These are phyloP conservation scores for Pleurotus pulmonarius DNA, from an alignment of 768 basidiomycete species.

Conservation along the genomic window DNA sequence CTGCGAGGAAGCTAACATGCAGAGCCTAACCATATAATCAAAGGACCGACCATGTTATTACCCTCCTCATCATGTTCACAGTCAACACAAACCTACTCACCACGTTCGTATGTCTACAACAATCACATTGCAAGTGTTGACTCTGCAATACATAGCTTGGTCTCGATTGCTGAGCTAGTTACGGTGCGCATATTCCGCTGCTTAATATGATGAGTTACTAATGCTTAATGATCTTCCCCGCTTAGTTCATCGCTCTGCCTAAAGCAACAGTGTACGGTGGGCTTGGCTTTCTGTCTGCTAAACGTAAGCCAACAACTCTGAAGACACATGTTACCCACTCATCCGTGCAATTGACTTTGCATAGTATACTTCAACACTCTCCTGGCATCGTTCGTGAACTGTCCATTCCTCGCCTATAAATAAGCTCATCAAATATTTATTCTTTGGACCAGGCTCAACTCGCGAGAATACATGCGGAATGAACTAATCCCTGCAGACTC, in stretches of 20 bases:
- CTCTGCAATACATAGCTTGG: not conserved
- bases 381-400: not conserved
- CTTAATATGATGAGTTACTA: not conserved
- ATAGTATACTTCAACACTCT: slow-evolving; percentile 4
- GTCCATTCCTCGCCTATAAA: not conserved
- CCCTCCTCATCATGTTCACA: slow-evolving; percentile 8
- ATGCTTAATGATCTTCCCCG: not conserved
- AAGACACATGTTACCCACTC: too few species aligned
- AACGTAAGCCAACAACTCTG: not conserved
- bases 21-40: too few species aligned
- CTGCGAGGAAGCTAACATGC: not conserved
- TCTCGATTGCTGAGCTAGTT: not conserved
- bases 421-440: not conserved
- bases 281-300: slow-evolving; percentile 3
- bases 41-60: slow-evolving; percentile 6
- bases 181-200: not conserved
- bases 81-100: slow-evolving; percentile 9
- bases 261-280: slow-evolving; percentile 5
- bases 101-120: not conserved
- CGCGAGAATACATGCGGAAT: slow-evolving; percentile 4
- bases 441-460: not conserved
- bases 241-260: slow-evolving; percentile 7
- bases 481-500: not conserved
- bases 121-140: too few species aligned
- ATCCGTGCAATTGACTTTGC: too few species aligned